Evolutionary conservation across 2,329 filamentous ascomycete genomes (phyloP).

Genomic region (Thielaviopsis ethacetica): DNA sequence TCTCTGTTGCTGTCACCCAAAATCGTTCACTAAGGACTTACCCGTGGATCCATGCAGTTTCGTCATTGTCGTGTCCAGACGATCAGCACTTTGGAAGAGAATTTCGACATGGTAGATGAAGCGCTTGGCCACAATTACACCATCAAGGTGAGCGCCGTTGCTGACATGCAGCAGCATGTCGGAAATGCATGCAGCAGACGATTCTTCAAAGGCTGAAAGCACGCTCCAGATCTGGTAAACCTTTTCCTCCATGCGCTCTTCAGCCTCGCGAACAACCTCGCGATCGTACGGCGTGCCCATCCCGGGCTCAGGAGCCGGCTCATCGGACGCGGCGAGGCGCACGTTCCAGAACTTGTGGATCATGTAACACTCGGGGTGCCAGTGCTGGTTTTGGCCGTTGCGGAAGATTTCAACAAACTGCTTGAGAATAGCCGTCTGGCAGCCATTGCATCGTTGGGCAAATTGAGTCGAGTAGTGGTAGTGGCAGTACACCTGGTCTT

Average conservation of each 20-base stretch:
- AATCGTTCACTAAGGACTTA: constrained; percentile 23
- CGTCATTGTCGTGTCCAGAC: constrained; percentile 57
- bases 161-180: constrained; percentile 98
- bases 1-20: background rate
- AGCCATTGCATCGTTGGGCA: constrained; percentile 89
- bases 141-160: constrained; percentile 91
- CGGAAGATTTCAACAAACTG: constrained; percentile 98
- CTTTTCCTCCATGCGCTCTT: constrained; percentile 94
- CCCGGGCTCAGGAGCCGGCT: constrained; percentile 4
- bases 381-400: constrained; percentile 95
- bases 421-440: constrained; percentile 91
- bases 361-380: constrained; percentile 99
- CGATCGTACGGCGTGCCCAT: constrained; percentile 30
- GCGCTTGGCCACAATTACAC: constrained; percentile 82
- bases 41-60: constrained; percentile 37
- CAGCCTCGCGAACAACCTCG: constrained; percentile 61
- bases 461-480: constrained; percentile 98
- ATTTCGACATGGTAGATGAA: constrained; percentile 96
- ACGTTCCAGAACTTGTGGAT: constrained; percentile 99
- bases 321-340: constrained; percentile 33
- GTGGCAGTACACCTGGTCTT: constrained; percentile 91
- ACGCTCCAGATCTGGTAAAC: constrained; percentile 98
- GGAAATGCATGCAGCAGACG: constrained; percentile 92
- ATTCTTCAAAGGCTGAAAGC: constrained; percentile 90
- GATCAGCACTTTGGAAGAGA: constrained; percentile 75